These are phyloP conservation scores for Neopestalotiopsis sp. DNA, from an alignment of 2,329 filamentous ascomycete species.

Conservation along the genomic window DNA sequence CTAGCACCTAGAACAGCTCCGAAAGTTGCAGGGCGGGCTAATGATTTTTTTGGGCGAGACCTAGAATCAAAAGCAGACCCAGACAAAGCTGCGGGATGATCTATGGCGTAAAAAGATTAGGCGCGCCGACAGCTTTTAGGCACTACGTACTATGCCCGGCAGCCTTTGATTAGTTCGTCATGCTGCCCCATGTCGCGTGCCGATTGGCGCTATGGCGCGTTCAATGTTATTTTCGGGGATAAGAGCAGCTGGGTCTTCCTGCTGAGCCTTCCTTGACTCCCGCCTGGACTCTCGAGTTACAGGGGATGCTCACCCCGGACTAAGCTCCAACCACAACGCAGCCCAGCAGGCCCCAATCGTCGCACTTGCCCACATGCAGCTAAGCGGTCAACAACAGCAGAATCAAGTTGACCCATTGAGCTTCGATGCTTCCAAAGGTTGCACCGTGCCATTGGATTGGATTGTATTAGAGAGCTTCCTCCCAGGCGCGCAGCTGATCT, in stretches of 20 bases:
- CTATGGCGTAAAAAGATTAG: slow-evolving; percentile 13
- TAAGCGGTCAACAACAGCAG: slow-evolving; percentile 8
- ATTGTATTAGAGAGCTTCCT: no score
- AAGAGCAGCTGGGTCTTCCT: background rate
- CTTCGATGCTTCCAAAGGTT: background rate
- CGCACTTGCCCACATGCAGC: background rate
- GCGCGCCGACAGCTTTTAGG: background rate
- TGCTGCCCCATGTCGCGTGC: slow-evolving; percentile 4
- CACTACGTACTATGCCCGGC: background rate
- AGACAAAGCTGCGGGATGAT: slow-evolving; percentile 13
- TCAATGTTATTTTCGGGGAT: background rate
- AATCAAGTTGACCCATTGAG: slow-evolving; percentile 4
- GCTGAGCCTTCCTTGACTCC: no score
- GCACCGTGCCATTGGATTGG: background rate
- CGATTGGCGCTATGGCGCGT: background rate
- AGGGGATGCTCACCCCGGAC: slow-evolving; percentile 2
- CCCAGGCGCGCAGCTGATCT: background rate
- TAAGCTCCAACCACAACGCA: background rate
- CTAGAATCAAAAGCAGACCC: background rate
- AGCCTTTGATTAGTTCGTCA: background rate
- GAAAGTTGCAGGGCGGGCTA: background rate
- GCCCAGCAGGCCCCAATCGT: background rate
- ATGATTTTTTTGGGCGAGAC: slow-evolving; percentile 14
- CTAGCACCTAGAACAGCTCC: background rate
- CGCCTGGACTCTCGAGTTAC: background rate